Evolutionary conservation across 108 stramenopile genomes (phyloP).

Genomic region (Cylindrotheca closterium): DNA sequence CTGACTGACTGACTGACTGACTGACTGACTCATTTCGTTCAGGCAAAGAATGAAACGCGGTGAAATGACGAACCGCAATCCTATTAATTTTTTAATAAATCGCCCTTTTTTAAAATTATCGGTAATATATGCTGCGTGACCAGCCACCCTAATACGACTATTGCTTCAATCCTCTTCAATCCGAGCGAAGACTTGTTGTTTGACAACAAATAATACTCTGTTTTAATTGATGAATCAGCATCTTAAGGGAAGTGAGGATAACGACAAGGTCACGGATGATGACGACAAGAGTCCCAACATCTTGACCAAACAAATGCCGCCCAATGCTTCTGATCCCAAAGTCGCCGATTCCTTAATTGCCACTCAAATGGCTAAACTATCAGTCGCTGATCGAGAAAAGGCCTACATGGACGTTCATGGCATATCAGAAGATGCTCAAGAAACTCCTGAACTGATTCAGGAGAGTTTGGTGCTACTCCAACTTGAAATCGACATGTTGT

Average conservation of each 20-base stretch:
- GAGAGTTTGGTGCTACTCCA: neutral
- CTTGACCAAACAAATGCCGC: neutral
- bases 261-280: neutral
- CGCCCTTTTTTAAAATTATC: too few relatives aligned
- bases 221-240: too few relatives aligned
- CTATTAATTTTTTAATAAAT: too few relatives aligned
- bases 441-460: slow-evolving; percentile 7
- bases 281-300: neutral
- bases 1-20: too few relatives aligned
- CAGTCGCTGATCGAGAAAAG: neutral
- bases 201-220: too few relatives aligned
- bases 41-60: too few relatives aligned
- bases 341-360: neutral
- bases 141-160: too few relatives aligned
- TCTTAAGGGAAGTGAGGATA: neutral
- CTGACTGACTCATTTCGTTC: too few relatives aligned
- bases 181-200: too few relatives aligned
- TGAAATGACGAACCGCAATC: too few relatives aligned
- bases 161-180: too few relatives aligned
- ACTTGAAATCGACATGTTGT: neutral
- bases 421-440: slow-evolving; percentile 1
- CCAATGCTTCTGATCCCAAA: neutral
- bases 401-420: slow-evolving; percentile 11
- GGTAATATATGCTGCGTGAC: too few relatives aligned
- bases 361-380: neutral